Evolutionary conservation across 345 rosid species (phyloP).

Genomic region (Aquilaria yunnanensis): DNA sequence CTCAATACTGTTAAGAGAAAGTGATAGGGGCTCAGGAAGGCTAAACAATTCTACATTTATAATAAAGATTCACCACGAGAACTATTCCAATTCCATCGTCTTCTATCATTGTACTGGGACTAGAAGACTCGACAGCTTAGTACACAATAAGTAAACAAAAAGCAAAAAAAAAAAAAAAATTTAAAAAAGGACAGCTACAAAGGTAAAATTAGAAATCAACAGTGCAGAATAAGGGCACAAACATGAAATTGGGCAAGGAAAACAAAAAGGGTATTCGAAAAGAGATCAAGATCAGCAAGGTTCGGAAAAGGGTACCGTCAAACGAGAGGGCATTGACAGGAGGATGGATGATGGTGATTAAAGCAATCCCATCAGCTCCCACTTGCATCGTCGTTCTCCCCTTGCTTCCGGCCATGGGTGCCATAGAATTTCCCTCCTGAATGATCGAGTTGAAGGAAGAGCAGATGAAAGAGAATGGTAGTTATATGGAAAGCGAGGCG

Average conservation of each 20-base stretch:
- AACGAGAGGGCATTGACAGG: constrained; percentile 87
- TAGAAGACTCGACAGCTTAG: neutral
- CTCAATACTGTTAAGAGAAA: constrained; percentile 40
- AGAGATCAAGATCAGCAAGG: neutral
- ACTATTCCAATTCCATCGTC: neutral
- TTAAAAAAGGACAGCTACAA: constrained; percentile 4
- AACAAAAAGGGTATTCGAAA: neutral
- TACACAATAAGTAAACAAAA: neutral
- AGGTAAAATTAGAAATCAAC: constrained; percentile 4
- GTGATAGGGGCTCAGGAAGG: constrained; percentile 2
- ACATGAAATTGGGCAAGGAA: neutral
- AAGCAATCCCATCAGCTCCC: constrained; percentile 84
- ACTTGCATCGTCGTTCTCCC: constrained; percentile 72
- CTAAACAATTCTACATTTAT: neutral
- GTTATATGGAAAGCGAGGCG: neutral
- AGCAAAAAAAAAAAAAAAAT: neutral
- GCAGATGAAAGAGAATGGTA: neutral
- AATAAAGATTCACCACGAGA: neutral
- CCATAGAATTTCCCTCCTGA: neutral
- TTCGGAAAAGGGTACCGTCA: constrained; percentile 41
- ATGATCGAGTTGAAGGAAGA: neutral
- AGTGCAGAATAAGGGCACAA: constrained; percentile 8
- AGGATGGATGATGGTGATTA: constrained; percentile 79
- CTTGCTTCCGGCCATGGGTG: constrained; percentile 27
- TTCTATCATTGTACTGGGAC: too few relatives aligned